Evolutionary conservation across 148 eudicot genomes (phyloP).

Genomic region (Agrostemma githago): DNA sequence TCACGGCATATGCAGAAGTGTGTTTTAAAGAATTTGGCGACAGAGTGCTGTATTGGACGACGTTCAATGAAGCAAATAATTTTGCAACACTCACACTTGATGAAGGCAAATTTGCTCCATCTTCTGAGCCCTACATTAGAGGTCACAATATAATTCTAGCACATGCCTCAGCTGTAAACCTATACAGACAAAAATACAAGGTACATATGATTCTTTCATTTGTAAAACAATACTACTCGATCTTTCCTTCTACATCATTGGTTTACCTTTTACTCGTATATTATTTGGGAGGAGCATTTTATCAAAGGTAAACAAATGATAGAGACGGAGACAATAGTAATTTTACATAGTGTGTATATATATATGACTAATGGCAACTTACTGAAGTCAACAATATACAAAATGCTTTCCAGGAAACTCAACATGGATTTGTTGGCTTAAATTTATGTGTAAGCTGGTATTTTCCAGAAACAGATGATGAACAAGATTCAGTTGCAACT

Average conservation of each 20-base stretch:
- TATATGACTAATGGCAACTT: neutral
- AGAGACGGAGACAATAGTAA: too few species aligned
- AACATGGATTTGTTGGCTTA: constrained; percentile 19
- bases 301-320: too few species aligned
- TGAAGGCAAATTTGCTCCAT: constrained; percentile 24
- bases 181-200: constrained; percentile 45
- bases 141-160: constrained; percentile 46
- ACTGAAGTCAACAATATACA: neutral
- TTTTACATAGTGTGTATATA: too few species aligned
- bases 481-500: constrained; percentile 20
- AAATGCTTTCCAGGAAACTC: constrained; percentile 12
- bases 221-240: too few species aligned
- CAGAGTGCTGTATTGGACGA: constrained; percentile 50
- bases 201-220: constrained; percentile 18
- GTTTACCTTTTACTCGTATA: too few species aligned
- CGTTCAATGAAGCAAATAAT: constrained; percentile 47
- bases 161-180: constrained; percentile 41
- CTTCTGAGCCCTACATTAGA: constrained; percentile 36
- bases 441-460: constrained; percentile 16
- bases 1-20: constrained; percentile 45
- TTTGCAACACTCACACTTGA: constrained; percentile 25
- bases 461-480: constrained; percentile 10
- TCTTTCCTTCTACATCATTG: too few species aligned
- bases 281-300: too few species aligned
- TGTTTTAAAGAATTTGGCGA: constrained; percentile 63